Evolutionary conservation across 768 basidiomycete genomes (phyloP), one percentile per base, ranked within the genome.

Genomic region (Boletus insuetus): DNA sequence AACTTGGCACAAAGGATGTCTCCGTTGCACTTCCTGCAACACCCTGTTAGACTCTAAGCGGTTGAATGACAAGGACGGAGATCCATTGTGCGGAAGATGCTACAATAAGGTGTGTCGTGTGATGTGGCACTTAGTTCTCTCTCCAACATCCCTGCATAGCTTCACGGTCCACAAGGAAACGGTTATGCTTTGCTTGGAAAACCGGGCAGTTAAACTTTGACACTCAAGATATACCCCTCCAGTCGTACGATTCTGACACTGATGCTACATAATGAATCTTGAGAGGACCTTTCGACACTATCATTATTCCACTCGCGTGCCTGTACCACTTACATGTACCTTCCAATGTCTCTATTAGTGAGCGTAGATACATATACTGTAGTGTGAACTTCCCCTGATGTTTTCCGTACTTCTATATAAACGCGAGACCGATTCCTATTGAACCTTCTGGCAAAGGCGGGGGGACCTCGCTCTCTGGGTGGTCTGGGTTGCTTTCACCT

Each of bases 1-100:
- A 75, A 88, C 85, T 16, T 93, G 77, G 71, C 91, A 93, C 60
- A 90, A 89, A 64, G 74, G 72, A 16, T 93, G 91, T 63, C 69
- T 93, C 60, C 76, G 90, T n/a, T 93, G 90, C 65, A 77, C 79
- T 10, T 85, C 85, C 60, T 93, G 90, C 63, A 79, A 75, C 51
- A 82, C 84, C 0, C 64, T 75, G 8, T 73, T 93, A n/a, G 89
- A 91, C 63, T 87, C 89, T 32, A 84, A 75, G 44, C 79, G 83
- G 20, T 69, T 93, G 52, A 80, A 87, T 26, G 90, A 92, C 67
- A 87, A 87, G 64, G 88, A 89, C 43, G 90, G 85, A 1, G 77
- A 81, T 13, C 86, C 87, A 13, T 75, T 82, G 37, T 93, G 90
- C 59, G 78, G 80, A 53, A 76, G 83, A 43, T 93, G 90, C 66